phyloP scores from a whole-genome alignment of 306 rosid genomes.

The Vigna trinervia region DNA sequence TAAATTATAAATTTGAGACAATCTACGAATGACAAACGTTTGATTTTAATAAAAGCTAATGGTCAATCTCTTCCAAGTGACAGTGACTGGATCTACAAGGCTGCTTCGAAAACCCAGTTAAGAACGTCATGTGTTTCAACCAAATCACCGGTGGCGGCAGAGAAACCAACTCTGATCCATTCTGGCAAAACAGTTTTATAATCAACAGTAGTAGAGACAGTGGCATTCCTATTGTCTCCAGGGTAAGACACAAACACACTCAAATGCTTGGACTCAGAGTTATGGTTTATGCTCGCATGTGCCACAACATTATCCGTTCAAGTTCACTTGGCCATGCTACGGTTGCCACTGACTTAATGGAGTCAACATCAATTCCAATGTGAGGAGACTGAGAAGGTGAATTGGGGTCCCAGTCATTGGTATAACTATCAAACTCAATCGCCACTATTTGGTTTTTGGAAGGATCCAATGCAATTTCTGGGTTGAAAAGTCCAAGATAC shows the following conservation, averaged over 20 bases:
- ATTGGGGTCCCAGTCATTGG: conserved; percentile 38
- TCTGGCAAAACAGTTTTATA: conserved; percentile 44
- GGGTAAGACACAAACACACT: conserved; percentile 31
- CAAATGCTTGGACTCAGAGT: conserved; percentile 38
- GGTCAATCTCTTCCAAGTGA: not conserved
- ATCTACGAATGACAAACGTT: not conserved
- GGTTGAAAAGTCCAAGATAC: conserved; percentile 49
- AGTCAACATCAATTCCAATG: conserved; percentile 46
- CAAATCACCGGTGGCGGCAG: conserved; percentile 40
- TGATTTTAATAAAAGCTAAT: too few species aligned
- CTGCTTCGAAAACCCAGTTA: not conserved
- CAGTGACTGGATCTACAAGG: not conserved
- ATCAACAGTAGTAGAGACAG: conserved; percentile 26
- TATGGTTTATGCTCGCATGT: conserved; percentile 41
- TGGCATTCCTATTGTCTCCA: not conserved
- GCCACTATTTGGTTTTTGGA: conserved; percentile 33
- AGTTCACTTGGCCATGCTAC: conserved; percentile 24
- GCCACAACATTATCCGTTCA: not conserved
- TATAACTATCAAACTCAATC: conserved; percentile 46
- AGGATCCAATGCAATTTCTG: conserved; percentile 16
- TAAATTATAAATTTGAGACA: not conserved
- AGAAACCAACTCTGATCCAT: conserved; percentile 46
- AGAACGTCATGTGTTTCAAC: conserved; percentile 51
- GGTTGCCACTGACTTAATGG: conserved; percentile 35
- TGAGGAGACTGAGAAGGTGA: conserved; percentile 15